These are phyloP conservation scores for Diaporthe citriasiana DNA, from an alignment of 2,329 filamentous ascomycete species.

Conservation along the genomic window DNA sequence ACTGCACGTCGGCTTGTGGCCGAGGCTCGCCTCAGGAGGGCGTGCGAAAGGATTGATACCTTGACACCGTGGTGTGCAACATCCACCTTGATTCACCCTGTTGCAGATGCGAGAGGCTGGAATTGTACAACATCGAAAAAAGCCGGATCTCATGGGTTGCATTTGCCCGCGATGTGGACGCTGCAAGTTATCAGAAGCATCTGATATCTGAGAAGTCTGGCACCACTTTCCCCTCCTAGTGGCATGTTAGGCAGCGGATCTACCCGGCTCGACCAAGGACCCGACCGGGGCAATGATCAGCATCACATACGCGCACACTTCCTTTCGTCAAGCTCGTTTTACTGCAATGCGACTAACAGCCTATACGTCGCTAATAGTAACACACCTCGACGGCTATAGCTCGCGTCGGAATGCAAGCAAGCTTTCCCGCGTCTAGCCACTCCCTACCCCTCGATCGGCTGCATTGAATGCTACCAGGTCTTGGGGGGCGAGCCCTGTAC, in stretches of 20 bases:
- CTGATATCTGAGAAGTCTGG: constrained; percentile 36
- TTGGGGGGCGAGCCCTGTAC: not conserved
- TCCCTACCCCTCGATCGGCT: constrained; percentile 23
- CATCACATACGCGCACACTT: not conserved
- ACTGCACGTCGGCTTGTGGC: constrained; percentile 34
- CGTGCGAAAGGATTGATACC: constrained; percentile 18
- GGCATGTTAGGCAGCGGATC: constrained; percentile 42
- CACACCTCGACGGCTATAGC: constrained; percentile 9
- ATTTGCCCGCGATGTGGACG: not conserved
- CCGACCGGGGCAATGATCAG: constrained; percentile 29
- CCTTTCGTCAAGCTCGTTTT: constrained; percentile 13
- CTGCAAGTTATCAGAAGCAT: constrained; percentile 35
- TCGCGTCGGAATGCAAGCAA: constrained; percentile 25
- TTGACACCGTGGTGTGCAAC: constrained; percentile 22
- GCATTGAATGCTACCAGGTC: constrained; percentile 16
- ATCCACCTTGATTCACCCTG: not conserved
- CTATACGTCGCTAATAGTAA: not conserved
- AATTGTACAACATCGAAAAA: not conserved
- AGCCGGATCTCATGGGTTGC: constrained; percentile 23
- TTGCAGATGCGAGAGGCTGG: constrained; percentile 4
- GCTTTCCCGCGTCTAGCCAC: constrained; percentile 23
- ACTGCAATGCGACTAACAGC: constrained; percentile 22
- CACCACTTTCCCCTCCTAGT: constrained; percentile 40
- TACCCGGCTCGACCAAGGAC: constrained; percentile 37
- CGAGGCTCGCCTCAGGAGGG: constrained; percentile 29